A percentile compares a stretch with the other conserved stretches of the same genome.
These are phyloP conservation scores for Xylaria sp. DNA, from an alignment of 2,329 filamentous ascomycete genomes.

Conservation along the genomic window DNA sequence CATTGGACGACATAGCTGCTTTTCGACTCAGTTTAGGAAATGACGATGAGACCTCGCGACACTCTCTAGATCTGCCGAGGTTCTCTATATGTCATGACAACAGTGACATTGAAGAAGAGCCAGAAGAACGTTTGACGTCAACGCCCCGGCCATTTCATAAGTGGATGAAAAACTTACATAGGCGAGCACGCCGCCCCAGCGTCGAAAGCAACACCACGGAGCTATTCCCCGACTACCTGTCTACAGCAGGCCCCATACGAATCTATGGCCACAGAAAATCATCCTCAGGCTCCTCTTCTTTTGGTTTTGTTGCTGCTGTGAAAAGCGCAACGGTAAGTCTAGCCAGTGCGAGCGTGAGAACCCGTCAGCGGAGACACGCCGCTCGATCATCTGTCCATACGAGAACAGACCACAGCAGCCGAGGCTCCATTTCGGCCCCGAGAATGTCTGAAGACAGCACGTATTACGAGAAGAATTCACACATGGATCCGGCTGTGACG, in stretches of 20 bases:
- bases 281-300: conserved; percentile 80
- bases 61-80: conserved; percentile 42
- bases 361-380: conserved; percentile 66
- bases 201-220: conserved; percentile 41
- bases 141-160: conserved; percentile 68
- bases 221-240: conserved; percentile 51
- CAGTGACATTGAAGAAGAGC: conserved; percentile 30
- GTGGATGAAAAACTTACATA: conserved; percentile 78
- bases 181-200: conserved; percentile 61
- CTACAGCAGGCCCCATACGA: conserved; percentile 44
- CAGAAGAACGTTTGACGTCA: conserved; percentile 32
- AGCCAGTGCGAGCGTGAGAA: conserved; percentile 75
- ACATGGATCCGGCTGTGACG: conserved; percentile 74
- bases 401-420: conserved; percentile 71
- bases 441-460: conserved; percentile 74
- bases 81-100: conserved; percentile 46
- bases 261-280: conserved; percentile 63
- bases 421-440: conserved; percentile 67
- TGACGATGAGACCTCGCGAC: conserved; percentile 45
- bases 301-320: conserved; percentile 81
- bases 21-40: conserved; percentile 53
- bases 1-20: conserved; percentile 56
- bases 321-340: conserved; percentile 85
- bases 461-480: conserved; percentile 65
- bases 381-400: conserved; percentile 65